Base-by-base conservation (phyloP, 1,139 yeast species). In the Pichiaceae sp. region DNA sequence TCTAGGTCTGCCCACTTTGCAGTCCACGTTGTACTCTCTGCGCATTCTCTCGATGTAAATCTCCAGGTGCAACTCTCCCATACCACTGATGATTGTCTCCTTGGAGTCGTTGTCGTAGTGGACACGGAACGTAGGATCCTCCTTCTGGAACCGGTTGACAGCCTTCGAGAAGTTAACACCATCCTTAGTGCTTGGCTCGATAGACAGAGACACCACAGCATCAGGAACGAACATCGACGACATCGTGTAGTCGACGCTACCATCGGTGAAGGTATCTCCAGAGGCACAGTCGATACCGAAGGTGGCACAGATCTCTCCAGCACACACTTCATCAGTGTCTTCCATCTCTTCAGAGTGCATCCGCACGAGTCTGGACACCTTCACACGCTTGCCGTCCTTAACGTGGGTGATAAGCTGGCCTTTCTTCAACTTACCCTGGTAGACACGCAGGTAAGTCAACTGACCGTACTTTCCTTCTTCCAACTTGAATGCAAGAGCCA, bases 281-380 rank as follows among this genome's bases (percentile, higher is more conserved):
- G 98, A 93, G n/a, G 97, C 82, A 72, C 99, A 91, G 62, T 93
- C 98, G 51, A 91, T 83, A 63, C 99, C 99, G 54, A 93, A 91
- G 44, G 98, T 91, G 38, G 99, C 99, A 67, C 99, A 93, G 52
- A 91, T 91, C 66, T 91, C 98, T 60, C 99, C 99, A 31, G 98
- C 91, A 20, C 94, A 93, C 54, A 86, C 84, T 65, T 87, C 96
- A 38, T 80, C 85, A 36, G 87, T 93, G 59, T 91, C 99, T 66
- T 89, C 96, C 96, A 89, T 86, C 61, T 91, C 98, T 47, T 89
- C 86, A 34, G 97, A 86, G 66, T 93, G 98, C 98, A 91, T 93
- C 66, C 97, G 82, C 38, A 89, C 98, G 54, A 91, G 71, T 58
- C 98, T 75, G n/a, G 97, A 74, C 38, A 91, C 85, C 67, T 93